Evolutionary conservation across 768 basidiomycete genomes (phyloP), one percentile per base, ranked within the genome.

Genomic region (Neoboletus subvelutipes): DNA sequence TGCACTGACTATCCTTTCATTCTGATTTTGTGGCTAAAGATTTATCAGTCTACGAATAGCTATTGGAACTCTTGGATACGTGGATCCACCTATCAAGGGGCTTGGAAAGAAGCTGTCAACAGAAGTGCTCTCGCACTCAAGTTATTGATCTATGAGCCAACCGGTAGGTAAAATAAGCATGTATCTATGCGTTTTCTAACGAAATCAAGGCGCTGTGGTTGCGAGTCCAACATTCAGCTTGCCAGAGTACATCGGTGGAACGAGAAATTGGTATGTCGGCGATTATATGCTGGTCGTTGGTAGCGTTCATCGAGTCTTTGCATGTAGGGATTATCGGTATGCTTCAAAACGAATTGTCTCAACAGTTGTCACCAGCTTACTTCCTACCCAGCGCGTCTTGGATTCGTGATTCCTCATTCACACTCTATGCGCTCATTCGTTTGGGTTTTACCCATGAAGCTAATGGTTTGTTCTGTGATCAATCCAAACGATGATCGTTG

Each of bases 361-460:
- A 1, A 40, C 6, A n/a, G 6, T 37, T 26, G 3, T 26, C 22
- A 31, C 13, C 24, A 46, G 20, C 40, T 54, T n/a, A 49, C 4
- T 7, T 42, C 39, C 31, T 37, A 26, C 52, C 26, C 58, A 88
- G 89, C 22, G 86, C 85, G 4, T 90, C 88, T 1, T 93, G 91
- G 90, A 92, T 98, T 66, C 86, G 96, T n/a, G 96, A 99, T 67
- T 88, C 94, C 0, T 92, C 90, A 0, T 99, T 99, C 78, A 94
- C 93, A 1, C 81, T 98, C 6, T 99, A 98, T 67, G 96, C 95
- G 0, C 80, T 98, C 39, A 87, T 98, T 55, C 82, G 97, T 39
- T 81, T 98, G 1, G 97, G 96, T 0, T 98, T 95, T 73, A 98
- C 94, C 0, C 82, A 90, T 20, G 96, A 99, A 68, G 93, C 93